A percentile compares a stretch with the other conserved stretches of the same genome.
Evolutionary conservation across 805 yeast species (phyloP).

Genomic region (Tetrapisispora fleetii): DNA sequence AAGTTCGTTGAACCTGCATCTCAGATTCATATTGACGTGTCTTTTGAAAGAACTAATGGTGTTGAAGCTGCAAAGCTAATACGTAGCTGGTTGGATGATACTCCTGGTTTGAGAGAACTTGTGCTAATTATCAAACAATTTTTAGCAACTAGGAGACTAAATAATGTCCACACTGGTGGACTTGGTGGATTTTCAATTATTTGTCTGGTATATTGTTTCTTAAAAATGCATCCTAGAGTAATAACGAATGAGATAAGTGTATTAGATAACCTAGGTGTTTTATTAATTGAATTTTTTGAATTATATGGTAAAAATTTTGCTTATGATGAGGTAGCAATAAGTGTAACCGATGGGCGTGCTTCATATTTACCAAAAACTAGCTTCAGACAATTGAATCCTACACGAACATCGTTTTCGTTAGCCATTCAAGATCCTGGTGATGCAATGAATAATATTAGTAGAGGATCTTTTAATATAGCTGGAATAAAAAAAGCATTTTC

Average conservation of each 20-base stretch:
- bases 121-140: conserved; percentile 81
- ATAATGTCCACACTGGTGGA: conserved; percentile 88
- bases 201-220: conserved; percentile 70
- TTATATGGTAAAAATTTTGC: conserved; percentile 84
- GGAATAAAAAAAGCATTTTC: conserved; percentile 78
- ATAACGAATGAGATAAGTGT: conserved; percentile 57
- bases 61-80: conserved; percentile 73
- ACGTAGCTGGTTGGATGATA: conserved; percentile 56
- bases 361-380: conserved; percentile 49
- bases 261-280: conserved; percentile 69
- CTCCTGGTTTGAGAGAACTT: conserved; percentile 75
- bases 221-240: conserved; percentile 70
- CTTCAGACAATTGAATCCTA: conserved; percentile 41
- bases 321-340: conserved; percentile 66
- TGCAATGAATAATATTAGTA: conserved; percentile 67
- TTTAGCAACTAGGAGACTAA: conserved; percentile 62
- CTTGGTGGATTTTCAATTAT: conserved; percentile 92
- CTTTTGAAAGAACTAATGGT: conserved; percentile 81
- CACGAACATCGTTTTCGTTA: conserved; percentile 48
- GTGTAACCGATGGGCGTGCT: conserved; percentile 47
- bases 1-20: conserved; percentile 72
- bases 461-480: conserved; percentile 73
- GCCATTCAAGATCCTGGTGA: conserved; percentile 89
- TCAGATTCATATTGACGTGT: conserved; percentile 72
- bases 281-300: conserved; percentile 86